phyloP scores from a whole-genome alignment of 2,329 filamentous ascomycete genomes.

The Penicillium sp. region DNA sequence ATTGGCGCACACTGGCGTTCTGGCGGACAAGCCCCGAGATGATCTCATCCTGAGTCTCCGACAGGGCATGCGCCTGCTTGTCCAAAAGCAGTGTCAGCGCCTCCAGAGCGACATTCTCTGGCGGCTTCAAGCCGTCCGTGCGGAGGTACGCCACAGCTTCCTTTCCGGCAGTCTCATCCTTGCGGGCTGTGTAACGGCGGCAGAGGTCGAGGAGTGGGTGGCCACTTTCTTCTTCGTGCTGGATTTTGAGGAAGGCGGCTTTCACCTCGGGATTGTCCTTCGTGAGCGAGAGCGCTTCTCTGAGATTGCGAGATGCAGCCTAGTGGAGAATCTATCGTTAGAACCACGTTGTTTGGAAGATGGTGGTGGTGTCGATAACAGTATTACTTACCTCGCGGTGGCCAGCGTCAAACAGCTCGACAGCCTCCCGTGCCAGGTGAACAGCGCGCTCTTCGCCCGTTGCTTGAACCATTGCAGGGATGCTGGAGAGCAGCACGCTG shows the following conservation, averaged over 20 bases:
- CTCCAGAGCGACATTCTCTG: constrained; percentile 46
- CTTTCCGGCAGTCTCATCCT: constrained; percentile 48
- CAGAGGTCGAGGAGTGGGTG: constrained; percentile 50
- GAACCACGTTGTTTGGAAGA: background rate
- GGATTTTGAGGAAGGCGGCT: constrained; percentile 48
- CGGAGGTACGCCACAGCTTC: constrained; percentile 48
- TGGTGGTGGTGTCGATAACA: background rate
- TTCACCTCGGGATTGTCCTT: constrained; percentile 49
- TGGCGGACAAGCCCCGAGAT: constrained; percentile 50
- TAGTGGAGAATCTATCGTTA: constrained; percentile 18
- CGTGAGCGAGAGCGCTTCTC: constrained; percentile 52
- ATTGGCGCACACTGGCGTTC: constrained; percentile 45
- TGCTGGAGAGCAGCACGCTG: constrained; percentile 21
- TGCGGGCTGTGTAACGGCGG: constrained; percentile 43
- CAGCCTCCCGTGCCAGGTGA: constrained; percentile 49
- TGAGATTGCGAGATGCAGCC: constrained; percentile 51
- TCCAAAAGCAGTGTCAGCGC: constrained; percentile 47
- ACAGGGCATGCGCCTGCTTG: constrained; percentile 38
- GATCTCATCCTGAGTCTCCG: constrained; percentile 48
- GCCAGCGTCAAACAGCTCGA: constrained; percentile 49
- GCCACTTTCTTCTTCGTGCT: constrained; percentile 43
- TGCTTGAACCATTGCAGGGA: constrained; percentile 46
- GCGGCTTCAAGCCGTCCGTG: constrained; percentile 46
- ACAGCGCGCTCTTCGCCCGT: constrained; percentile 50
- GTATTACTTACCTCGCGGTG: constrained; percentile 46